Percentiles rank a stretch among this genome's conserved stretches.
These are phyloP conservation scores for Tirmania nivea DNA, from an alignment of 495 filamentous ascomycete genomes.

Conservation along the genomic window DNA sequence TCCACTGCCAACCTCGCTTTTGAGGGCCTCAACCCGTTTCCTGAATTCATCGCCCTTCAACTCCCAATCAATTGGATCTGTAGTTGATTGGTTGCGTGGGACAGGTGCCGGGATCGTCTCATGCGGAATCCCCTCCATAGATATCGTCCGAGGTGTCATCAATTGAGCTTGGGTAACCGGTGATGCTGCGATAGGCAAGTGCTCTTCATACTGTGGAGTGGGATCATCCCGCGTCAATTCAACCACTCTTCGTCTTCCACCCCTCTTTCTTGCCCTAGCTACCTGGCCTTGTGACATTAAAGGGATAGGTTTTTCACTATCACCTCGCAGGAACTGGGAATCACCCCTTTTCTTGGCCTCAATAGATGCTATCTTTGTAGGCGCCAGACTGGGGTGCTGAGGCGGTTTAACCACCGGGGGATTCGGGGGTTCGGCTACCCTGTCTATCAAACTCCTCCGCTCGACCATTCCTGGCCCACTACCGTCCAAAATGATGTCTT, in stretches of 20 bases:
- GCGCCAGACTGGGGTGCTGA: conserved; percentile 34
- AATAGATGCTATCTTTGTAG: conserved; percentile 40
- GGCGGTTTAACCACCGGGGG: conserved; percentile 54
- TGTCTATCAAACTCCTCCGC: conserved; percentile 63
- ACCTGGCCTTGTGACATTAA: conserved; percentile 22
- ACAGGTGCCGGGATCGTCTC: background rate
- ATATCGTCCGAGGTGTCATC: background rate
- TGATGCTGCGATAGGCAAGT: background rate
- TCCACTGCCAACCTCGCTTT: conserved; percentile 57
- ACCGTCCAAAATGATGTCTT: conserved; percentile 77
- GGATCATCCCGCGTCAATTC: conserved; percentile 30
- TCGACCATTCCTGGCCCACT: conserved; percentile 63
- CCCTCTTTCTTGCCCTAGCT: conserved; percentile 28
- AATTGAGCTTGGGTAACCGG: background rate
- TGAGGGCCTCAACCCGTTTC: conserved; percentile 64
- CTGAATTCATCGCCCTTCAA: conserved; percentile 57
- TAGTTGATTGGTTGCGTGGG: conserved; percentile 12
- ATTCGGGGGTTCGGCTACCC: conserved; percentile 46
- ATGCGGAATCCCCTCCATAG: background rate
- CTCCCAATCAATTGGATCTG: conserved; percentile 37
- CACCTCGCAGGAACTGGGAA: conserved; percentile 23
- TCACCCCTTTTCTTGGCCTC: conserved; percentile 31
- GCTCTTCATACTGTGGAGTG: background rate
- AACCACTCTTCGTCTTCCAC: conserved; percentile 53
- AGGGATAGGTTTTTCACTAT: conserved; percentile 28